Conservation (phyloP, 176 grass and related monocot species). For the Luzula sylvatica region DNA sequence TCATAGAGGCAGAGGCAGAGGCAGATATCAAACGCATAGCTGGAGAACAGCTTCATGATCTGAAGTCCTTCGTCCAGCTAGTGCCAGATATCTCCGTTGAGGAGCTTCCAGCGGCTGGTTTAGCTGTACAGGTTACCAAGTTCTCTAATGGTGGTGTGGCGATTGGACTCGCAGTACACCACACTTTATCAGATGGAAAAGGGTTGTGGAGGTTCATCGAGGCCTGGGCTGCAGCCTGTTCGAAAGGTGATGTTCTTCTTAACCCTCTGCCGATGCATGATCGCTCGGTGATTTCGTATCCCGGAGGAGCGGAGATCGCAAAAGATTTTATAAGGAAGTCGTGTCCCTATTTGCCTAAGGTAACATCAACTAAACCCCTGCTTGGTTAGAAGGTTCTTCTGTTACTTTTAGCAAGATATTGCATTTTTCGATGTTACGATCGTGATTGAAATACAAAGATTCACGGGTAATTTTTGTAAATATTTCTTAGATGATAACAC, state of each 20-base stretch:
- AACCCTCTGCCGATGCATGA: not conserved
- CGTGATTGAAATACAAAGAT: too few species aligned
- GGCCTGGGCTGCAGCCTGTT: conserved; percentile 3
- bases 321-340: not conserved
- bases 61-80: conserved; percentile 2
- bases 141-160: conserved; percentile 13
- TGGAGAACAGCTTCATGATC: conserved; percentile 1
- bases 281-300: not conserved
- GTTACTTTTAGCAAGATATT: not conserved
- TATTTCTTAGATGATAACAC: not conserved
- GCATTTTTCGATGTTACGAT: too few species aligned
- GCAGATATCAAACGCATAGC: not conserved
- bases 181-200: not conserved
- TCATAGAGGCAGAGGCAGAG: conserved; percentile 15
- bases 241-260: not conserved
- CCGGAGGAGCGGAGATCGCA: not conserved
- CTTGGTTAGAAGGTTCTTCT: not conserved
- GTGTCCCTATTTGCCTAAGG: conserved; percentile 3
- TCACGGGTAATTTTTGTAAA: too few species aligned
- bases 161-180: not conserved
- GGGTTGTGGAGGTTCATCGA: conserved; percentile 6
- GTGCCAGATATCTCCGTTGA: not conserved
- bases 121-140: conserved; percentile 10
- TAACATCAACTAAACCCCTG: not conserved
- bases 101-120: conserved; percentile 2